A percentile compares a stretch with the other conserved stretches of the same genome.
Conservation (phyloP, 352 stramenopile species). For the Phytophthora pinifolia region DNA sequence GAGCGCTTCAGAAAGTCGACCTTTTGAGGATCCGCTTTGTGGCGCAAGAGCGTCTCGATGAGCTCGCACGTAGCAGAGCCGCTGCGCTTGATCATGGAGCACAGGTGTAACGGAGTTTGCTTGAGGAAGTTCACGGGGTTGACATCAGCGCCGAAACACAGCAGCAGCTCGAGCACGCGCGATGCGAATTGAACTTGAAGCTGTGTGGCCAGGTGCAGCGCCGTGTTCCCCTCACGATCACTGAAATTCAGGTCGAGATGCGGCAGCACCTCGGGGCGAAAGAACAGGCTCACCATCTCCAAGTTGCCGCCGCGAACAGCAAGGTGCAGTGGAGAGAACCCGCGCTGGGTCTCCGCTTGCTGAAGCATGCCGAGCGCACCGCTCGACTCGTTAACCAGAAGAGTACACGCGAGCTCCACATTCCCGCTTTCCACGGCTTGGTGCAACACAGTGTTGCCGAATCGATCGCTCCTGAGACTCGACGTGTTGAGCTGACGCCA, state of each 20-base stretch:
- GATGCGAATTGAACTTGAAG: slow-evolving; percentile 63
- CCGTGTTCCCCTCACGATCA: slow-evolving; percentile 72
- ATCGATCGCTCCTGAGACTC: slow-evolving; percentile 44
- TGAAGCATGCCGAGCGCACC: slow-evolving; percentile 50
- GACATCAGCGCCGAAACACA: slow-evolving; percentile 64
- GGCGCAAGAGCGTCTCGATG: slow-evolving; percentile 62
- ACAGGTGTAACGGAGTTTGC: slow-evolving; percentile 75
- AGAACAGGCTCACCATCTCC: slow-evolving; percentile 75
- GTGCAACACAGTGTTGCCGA: slow-evolving; percentile 61
- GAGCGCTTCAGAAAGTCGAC: slow-evolving; percentile 77
- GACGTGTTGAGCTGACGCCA: slow-evolving; percentile 28
- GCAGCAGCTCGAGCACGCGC: slow-evolving; percentile 62
- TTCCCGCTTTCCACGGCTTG: slow-evolving; percentile 42
- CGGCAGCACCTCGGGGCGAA: slow-evolving; percentile 70
- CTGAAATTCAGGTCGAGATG: slow-evolving; percentile 61
- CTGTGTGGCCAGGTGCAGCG: slow-evolving; percentile 64
- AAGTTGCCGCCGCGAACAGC: slow-evolving; percentile 57
- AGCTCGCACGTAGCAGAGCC: slow-evolving; percentile 43
- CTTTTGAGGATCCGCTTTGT: slow-evolving; percentile 52
- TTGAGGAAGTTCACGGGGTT: slow-evolving; percentile 72
- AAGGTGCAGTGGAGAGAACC: slow-evolving; percentile 64
- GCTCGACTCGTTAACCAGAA: slow-evolving; percentile 46
- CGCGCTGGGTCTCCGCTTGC: slow-evolving; percentile 51
- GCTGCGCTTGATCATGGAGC: slow-evolving; percentile 64
- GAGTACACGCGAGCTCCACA: slow-evolving; percentile 48